These are phyloP conservation scores for Arabidopsis suecica DNA, from an alignment of 345 rosid species.

Conservation along the genomic window DNA sequence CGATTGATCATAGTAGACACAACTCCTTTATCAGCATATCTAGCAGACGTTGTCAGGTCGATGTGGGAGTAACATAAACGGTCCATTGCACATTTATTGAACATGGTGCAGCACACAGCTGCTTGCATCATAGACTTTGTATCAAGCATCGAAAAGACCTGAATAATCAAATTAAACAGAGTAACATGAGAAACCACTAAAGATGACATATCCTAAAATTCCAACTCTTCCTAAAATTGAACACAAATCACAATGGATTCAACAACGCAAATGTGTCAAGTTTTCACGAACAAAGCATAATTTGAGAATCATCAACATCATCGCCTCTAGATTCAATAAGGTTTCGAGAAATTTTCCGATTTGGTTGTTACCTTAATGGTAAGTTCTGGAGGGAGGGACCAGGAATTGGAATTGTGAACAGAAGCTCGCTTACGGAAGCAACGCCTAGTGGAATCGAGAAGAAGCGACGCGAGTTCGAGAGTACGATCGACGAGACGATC, in stretches of 20 bases:
- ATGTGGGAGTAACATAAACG: slow-evolving; percentile 73
- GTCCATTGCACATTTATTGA: slow-evolving; percentile 84
- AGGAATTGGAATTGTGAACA: slow-evolving; percentile 61
- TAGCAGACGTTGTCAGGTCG: slow-evolving; percentile 75
- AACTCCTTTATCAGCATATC: slow-evolving; percentile 68
- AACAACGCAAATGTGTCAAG: no score
- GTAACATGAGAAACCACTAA: no score
- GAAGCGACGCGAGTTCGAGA: slow-evolving; percentile 59
- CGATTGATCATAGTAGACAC: slow-evolving; percentile 84
- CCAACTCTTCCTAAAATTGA: no score
- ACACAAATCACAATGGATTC: no score
- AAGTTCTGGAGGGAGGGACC: slow-evolving; percentile 84
- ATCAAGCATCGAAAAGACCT: slow-evolving; percentile 93
- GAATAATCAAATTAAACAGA: background rate
- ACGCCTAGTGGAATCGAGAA: slow-evolving; percentile 66
- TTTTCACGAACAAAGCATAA: no score
- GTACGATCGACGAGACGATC: slow-evolving; percentile 69
- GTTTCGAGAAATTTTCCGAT: background rate
- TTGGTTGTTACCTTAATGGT: slow-evolving; percentile 61
- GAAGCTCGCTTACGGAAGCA: slow-evolving; percentile 74
- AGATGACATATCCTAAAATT: no score
- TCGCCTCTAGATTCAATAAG: background rate
- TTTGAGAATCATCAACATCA: no score
- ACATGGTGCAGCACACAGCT: slow-evolving; percentile 80
- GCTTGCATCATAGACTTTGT: slow-evolving; percentile 77